A percentile compares a stretch with the other conserved stretches of the same genome.
Evolutionary conservation across 805 yeast species (phyloP).

Genomic region (Kazachstania africana): DNA sequence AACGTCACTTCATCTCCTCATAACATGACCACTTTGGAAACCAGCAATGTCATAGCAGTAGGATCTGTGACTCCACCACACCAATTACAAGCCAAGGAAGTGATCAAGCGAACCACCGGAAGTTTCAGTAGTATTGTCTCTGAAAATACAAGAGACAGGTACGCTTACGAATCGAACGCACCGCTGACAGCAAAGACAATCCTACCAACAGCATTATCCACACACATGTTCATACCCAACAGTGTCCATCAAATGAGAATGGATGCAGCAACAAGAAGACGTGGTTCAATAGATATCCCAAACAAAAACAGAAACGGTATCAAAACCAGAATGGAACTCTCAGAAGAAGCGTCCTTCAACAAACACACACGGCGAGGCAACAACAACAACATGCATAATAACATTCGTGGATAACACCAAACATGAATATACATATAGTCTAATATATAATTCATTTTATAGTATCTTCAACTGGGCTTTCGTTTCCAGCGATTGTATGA

Average conservation of each 20-base stretch:
- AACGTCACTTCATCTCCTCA: too few relatives aligned
- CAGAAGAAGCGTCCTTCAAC: slow-evolving; percentile 19
- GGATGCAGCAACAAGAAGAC: slow-evolving; percentile 4
- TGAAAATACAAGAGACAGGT: slow-evolving; percentile 20
- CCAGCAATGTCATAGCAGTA: slow-evolving; percentile 17
- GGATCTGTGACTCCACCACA: slow-evolving; percentile 22
- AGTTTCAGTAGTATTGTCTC: slow-evolving; percentile 28
- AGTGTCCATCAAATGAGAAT: slow-evolving; percentile 13
- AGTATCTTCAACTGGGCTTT: too few relatives aligned
- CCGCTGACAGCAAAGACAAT: slow-evolving; percentile 49
- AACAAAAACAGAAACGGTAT: slow-evolving; percentile 15
- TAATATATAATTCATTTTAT: too few relatives aligned
- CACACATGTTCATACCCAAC: slow-evolving; percentile 52
- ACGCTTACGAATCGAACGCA: slow-evolving; percentile 39
- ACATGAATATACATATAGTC: too few relatives aligned
- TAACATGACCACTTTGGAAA: slow-evolving; percentile 10
- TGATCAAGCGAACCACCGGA: too few relatives aligned
- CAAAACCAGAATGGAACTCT: slow-evolving; percentile 25
- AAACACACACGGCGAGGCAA: not conserved
- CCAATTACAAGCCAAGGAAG: too few relatives aligned
- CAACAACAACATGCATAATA: not conserved
- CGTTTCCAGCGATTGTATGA: too few relatives aligned
- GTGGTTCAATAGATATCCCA: slow-evolving; percentile 26
- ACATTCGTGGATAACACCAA: too few relatives aligned
- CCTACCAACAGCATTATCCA: slow-evolving; percentile 47